phyloP scores from a whole-genome alignment of 140 eudicot genomes.

The Oenanthe javanica region DNA sequence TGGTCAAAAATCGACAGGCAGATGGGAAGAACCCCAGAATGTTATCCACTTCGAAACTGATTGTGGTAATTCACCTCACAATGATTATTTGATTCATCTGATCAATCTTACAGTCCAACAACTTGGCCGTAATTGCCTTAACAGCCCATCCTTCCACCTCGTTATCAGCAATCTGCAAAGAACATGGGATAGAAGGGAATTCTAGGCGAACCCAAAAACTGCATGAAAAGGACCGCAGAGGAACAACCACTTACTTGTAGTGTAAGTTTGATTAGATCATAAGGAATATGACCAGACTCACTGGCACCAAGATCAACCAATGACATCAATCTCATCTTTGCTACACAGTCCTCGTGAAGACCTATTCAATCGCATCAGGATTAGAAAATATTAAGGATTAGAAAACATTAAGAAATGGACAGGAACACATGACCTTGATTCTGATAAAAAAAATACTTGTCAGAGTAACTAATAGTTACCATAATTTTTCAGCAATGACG shows the following conservation, averaged over 20 bases:
- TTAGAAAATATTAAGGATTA: no score
- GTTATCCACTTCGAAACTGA: not conserved
- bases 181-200: not conserved
- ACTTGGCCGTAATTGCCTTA: constrained; percentile 64
- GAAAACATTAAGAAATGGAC: not conserved
- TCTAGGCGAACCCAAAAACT: not conserved
- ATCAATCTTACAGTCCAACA: constrained; percentile 76
- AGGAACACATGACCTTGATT: not conserved
- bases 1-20: not conserved
- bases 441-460: no score
- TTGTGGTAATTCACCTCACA: constrained; percentile 43
- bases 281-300: constrained; percentile 62
- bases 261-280: constrained; percentile 54
- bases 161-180: constrained; percentile 50
- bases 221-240: not conserved
- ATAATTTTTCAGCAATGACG: constrained; percentile 38
- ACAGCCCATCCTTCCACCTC: constrained; percentile 88
- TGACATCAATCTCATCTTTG: constrained; percentile 83
- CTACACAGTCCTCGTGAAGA: constrained; percentile 71
- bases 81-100: constrained; percentile 72
- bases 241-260: constrained; percentile 37
- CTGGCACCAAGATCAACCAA: constrained; percentile 66
- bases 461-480: constrained; percentile 30
- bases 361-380: constrained; percentile 43
- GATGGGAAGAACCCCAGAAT: not conserved